phyloP scores from a whole-genome alignment of 176 grass and related monocot genomes.

The Stipa capillata region DNA sequence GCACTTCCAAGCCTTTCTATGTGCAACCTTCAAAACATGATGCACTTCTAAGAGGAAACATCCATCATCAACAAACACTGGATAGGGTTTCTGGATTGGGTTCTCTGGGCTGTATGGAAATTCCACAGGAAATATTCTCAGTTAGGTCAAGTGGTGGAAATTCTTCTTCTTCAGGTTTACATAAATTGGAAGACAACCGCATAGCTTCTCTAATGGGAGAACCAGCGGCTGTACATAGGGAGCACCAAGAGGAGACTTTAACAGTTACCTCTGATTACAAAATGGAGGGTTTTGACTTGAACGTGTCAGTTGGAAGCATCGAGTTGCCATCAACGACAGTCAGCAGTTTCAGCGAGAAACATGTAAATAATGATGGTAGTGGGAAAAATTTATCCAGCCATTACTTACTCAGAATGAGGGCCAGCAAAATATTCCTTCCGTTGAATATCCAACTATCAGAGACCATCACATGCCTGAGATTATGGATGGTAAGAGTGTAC shows the following conservation, averaged over 20 bases:
- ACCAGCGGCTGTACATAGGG: conserved; percentile 1
- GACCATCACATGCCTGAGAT: conserved; percentile 9
- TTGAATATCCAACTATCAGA: conserved; percentile 5
- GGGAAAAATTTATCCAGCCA: conserved; percentile 43
- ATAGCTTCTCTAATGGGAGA: not conserved
- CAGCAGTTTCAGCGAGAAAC: conserved; percentile 3
- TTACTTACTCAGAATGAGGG: conserved; percentile 1
- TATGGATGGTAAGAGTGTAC: not conserved
- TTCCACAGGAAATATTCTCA: not conserved
- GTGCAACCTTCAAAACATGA: conserved; percentile 15
- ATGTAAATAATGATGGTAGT: conserved; percentile 18
- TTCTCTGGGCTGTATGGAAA: not conserved
- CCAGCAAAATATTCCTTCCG: not conserved
- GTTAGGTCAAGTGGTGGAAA: not conserved
- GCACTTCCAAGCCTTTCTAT: not conserved
- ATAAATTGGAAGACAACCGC: not conserved
- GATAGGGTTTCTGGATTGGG: conserved; percentile 7
- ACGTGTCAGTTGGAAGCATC: conserved; percentile 38
- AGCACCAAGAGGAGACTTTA: conserved; percentile 16
- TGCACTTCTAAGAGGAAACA: not conserved
- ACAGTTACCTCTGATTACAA: conserved; percentile 16
- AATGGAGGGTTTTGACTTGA: conserved; percentile 41
- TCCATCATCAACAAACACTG: not conserved
- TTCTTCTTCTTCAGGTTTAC: conserved; percentile 12
- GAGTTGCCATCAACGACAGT: conserved; percentile 26